Conservation (phyloP, 495 filamentous ascomycete species). For the Jackrogersella minutella region DNA sequence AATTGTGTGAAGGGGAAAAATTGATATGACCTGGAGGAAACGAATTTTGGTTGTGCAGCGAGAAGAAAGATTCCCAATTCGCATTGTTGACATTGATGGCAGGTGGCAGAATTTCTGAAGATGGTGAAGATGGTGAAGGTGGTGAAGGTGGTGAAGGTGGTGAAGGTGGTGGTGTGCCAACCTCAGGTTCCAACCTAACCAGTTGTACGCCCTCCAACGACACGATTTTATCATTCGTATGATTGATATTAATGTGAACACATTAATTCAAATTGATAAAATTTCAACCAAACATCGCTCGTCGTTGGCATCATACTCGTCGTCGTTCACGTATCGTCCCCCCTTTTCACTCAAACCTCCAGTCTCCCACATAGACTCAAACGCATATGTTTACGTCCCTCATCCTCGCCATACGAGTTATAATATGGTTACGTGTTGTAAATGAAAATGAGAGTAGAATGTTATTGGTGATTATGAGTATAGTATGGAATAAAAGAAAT, state of each 20-base stretch:
- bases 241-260: no score
- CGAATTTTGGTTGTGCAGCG: background rate
- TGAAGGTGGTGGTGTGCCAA: background rate
- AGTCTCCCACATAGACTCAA: background rate
- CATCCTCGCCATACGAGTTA: background rate
- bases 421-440: background rate
- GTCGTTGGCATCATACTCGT: background rate
- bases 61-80: background rate
- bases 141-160: background rate
- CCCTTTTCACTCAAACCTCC: background rate
- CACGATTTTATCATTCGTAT: background rate
- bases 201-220: background rate
- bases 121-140: no score
- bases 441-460: background rate
- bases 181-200: background rate
- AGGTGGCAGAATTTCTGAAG: no score
- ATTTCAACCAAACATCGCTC: background rate
- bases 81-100: background rate
- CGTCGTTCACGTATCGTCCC: background rate
- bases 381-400: background rate
- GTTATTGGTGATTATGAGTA: background rate
- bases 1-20: background rate
- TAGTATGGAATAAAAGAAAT: constrained; percentile 18
- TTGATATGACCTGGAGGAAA: background rate
- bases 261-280: no score